Evolutionary conservation across 192 early-diverging fungal genomes (phyloP).

Genomic region (Coemansia sp.): DNA sequence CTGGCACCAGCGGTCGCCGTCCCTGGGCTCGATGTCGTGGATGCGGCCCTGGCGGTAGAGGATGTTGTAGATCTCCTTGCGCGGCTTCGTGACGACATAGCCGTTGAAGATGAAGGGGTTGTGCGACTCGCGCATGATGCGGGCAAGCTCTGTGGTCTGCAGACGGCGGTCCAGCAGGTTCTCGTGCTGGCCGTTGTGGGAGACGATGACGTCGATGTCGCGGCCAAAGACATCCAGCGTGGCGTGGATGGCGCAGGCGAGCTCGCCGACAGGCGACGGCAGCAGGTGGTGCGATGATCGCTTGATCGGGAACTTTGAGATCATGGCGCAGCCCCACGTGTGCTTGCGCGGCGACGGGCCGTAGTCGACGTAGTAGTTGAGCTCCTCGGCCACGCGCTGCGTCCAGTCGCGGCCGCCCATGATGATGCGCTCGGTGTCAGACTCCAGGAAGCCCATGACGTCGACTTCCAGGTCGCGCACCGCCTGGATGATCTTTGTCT

Average conservation of each 20-base stretch:
- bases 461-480: constrained; percentile 77
- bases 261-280: constrained; percentile 77
- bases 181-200: constrained; percentile 83
- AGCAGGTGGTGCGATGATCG: constrained; percentile 72
- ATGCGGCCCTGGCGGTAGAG: constrained; percentile 67
- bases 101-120: constrained; percentile 81
- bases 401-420: constrained; percentile 84
- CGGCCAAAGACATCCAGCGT: constrained; percentile 80
- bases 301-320: constrained; percentile 83
- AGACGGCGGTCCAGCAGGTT: constrained; percentile 69
- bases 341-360: constrained; percentile 83
- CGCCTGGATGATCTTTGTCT: constrained; percentile 67
- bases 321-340: constrained; percentile 83
- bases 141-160: constrained; percentile 76
- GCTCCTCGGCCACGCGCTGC: constrained; percentile 74
- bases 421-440: constrained; percentile 76
- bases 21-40: constrained; percentile 74
- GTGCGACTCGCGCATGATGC: constrained; percentile 70
- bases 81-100: constrained; percentile 77
- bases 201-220: constrained; percentile 76
- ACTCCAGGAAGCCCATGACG: constrained; percentile 80
- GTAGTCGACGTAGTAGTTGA: constrained; percentile 77
- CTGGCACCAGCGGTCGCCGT: constrained; percentile 82
- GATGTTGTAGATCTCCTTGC: constrained; percentile 61
- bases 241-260: constrained; percentile 85